Evolutionary conservation across 345 rosid genomes (phyloP).

Genomic region (Hevea brasiliensis): DNA sequence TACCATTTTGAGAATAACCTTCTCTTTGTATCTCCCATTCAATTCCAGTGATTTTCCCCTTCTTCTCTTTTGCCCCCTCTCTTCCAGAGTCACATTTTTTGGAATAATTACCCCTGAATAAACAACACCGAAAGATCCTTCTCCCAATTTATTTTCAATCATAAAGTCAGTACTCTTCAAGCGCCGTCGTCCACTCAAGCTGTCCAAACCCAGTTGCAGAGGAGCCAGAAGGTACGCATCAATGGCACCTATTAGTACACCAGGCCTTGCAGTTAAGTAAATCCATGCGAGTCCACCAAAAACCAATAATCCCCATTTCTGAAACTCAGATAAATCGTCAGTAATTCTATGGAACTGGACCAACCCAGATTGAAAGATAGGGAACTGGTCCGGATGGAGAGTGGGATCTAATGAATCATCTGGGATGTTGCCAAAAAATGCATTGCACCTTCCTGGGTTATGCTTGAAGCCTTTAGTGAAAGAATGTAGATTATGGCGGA

Average conservation of each 20-base stretch:
- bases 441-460: constrained; percentile 45
- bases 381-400: constrained; percentile 38
- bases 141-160: constrained; percentile 68
- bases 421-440: constrained; percentile 45
- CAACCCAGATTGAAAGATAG: constrained; percentile 4
- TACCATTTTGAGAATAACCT: too few relatives aligned
- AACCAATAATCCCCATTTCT: constrained; percentile 61
- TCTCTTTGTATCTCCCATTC: too few relatives aligned
- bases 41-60: constrained; percentile 35
- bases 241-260: constrained; percentile 85
- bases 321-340: constrained; percentile 43
- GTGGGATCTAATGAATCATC: constrained; percentile 25
- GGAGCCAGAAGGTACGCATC: constrained; percentile 49
- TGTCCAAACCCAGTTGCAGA: too few relatives aligned
- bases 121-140: constrained; percentile 93
- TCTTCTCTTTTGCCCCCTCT: constrained; percentile 40
- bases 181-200: too few relatives aligned
- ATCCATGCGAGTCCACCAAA: constrained; percentile 68
- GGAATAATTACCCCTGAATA: constrained; percentile 78
- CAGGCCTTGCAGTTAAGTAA: constrained; percentile 91
- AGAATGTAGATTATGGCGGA: constrained; percentile 25
- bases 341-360: too few relatives aligned
- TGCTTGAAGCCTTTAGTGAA: constrained; percentile 22
- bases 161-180: constrained; percentile 36
- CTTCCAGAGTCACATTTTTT: constrained; percentile 40